Conservation (phyloP, 805 yeast species). For the Kockiozyma suomiensis region DNA sequence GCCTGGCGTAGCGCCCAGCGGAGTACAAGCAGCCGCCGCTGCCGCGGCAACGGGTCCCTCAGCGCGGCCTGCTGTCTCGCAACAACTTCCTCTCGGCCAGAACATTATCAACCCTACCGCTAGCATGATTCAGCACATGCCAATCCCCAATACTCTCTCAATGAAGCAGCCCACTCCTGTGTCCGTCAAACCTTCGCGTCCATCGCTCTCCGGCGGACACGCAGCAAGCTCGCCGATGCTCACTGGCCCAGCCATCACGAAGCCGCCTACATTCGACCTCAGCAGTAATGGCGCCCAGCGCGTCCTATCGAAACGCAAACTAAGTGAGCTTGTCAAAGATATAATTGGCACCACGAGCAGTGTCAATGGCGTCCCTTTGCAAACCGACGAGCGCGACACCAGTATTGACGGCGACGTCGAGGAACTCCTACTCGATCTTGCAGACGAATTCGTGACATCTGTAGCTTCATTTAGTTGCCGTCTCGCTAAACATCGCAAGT, state of each 20-base stretch:
- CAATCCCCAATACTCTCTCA: slow-evolving; percentile 66
- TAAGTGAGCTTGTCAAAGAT: slow-evolving; percentile 79
- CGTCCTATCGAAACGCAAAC: slow-evolving; percentile 84
- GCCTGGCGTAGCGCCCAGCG: slow-evolving; percentile 13
- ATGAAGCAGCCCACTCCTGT: slow-evolving; percentile 69
- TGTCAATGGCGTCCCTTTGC: slow-evolving; percentile 28
- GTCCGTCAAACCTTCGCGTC: slow-evolving; percentile 67
- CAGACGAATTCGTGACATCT: slow-evolving; percentile 90
- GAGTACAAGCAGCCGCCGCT: slow-evolving; percentile 9
- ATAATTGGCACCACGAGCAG: slow-evolving; percentile 59
- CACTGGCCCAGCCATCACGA: slow-evolving; percentile 72
- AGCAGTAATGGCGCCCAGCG: slow-evolving; percentile 51
- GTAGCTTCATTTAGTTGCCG: slow-evolving; percentile 94
- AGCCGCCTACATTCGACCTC: slow-evolving; percentile 80
- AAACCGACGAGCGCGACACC: slow-evolving; percentile 82
- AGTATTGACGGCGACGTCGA: slow-evolving; percentile 94
- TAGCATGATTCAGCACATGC: slow-evolving; percentile 38
- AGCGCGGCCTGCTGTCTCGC: slow-evolving; percentile 39
- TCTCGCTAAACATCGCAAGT: slow-evolving; percentile 90
- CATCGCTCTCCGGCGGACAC: slow-evolving; percentile 81
- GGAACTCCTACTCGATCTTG: slow-evolving; percentile 84
- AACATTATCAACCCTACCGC: slow-evolving; percentile 44
- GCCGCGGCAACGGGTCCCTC: slow-evolving; percentile 35
- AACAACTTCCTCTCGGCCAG: slow-evolving; percentile 44
- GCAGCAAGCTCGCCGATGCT: slow-evolving; percentile 71